Percentiles rank a stretch among this genome's conserved stretches.
Evolutionary conservation across 2,329 filamentous ascomycete species (phyloP).

Genomic region (Penicillium occitanis): DNA sequence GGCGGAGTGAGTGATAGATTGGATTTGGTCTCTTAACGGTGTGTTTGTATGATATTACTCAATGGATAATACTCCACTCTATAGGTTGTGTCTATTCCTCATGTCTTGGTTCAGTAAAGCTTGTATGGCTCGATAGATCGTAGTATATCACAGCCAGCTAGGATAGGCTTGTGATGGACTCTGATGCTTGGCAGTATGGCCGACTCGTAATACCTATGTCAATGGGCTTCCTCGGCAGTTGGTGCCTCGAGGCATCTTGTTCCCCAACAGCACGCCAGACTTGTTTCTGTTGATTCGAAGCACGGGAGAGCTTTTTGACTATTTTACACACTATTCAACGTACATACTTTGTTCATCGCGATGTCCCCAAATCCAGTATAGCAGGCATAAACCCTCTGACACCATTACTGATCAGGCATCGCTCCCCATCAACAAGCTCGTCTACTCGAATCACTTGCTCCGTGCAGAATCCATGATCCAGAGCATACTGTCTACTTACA

Average conservation of each 20-base stretch:
- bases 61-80: background rate
- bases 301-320: background rate
- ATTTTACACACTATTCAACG: background rate
- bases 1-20: background rate
- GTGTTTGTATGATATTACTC: background rate
- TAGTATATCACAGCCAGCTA: background rate
- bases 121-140: background rate
- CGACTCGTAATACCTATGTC: background rate
- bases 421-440: constrained; percentile 68
- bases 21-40: background rate
- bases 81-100: background rate
- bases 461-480: constrained; percentile 65
- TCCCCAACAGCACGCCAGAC: too few species aligned
- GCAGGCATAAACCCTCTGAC: constrained; percentile 71
- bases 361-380: constrained; percentile 26
- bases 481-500: constrained; percentile 78
- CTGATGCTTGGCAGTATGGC: background rate
- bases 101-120: background rate
- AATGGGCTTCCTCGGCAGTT: background rate
- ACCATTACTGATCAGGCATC: constrained; percentile 86
- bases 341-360: background rate
- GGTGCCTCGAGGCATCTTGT: background rate
- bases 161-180: background rate
- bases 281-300: background rate
- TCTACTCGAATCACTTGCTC: constrained; percentile 63